These are phyloP conservation scores for Paracorniculantispora psalliotae DNA, from an alignment of 2,329 filamentous ascomycete genomes.

Conservation along the genomic window DNA sequence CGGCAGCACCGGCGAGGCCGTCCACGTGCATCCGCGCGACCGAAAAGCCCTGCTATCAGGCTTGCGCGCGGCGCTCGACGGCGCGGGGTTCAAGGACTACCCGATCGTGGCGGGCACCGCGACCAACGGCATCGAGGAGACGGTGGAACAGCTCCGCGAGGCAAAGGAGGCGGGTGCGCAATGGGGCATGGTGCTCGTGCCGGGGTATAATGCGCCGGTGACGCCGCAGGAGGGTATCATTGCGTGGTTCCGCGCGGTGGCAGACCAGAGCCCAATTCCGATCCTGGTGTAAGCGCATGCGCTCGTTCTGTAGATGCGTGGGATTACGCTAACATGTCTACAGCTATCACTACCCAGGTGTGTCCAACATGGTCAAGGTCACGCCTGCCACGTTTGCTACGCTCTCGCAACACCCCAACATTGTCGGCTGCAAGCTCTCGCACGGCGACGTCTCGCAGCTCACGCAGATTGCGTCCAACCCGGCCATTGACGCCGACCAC, in stretches of 20 bases:
- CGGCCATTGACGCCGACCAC: constrained; percentile 46
- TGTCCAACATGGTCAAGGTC: constrained; percentile 60
- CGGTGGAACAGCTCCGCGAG: constrained; percentile 50
- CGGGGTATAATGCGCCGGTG: constrained; percentile 54
- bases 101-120: constrained; percentile 59
- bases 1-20: constrained; percentile 60
- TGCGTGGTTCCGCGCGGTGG: constrained; percentile 54
- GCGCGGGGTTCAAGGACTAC: constrained; percentile 51
- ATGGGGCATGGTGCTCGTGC: constrained; percentile 55
- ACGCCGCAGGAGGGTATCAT: constrained; percentile 51
- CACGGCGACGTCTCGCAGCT: constrained; percentile 63
- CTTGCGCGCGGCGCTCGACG: constrained; percentile 50
- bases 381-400: constrained; percentile 50
- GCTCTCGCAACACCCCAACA: constrained; percentile 59
- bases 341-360: constrained; percentile 61
- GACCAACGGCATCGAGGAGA: constrained; percentile 58
- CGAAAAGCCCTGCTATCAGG: constrained; percentile 50
- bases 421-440: constrained; percentile 65
- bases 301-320: too few relatives aligned
- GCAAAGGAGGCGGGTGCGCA: constrained; percentile 53
- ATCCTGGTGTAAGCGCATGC: constrained; percentile 48
- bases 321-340: too few relatives aligned
- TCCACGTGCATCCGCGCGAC: constrained; percentile 56
- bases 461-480: constrained; percentile 54
- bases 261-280: constrained; percentile 52